Evolutionary conservation across 1,284 basidiomycete genomes (phyloP), one percentile per base, ranked within the genome.

Genomic region (Trametes sp.): DNA sequence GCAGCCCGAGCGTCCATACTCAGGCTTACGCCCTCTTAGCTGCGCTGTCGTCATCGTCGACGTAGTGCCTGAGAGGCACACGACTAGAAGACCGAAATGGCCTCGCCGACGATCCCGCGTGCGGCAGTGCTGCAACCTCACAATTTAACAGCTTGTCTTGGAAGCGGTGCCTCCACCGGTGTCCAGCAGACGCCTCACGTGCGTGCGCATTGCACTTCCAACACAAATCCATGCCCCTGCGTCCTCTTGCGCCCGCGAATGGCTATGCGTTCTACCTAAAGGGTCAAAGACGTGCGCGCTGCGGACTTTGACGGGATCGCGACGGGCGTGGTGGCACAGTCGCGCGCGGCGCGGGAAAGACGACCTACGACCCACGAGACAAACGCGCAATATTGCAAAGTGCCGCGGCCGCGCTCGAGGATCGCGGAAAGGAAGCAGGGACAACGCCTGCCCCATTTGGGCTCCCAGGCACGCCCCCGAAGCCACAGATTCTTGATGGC

Each of bases 41-140:
- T n/a, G 4, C 48, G 11, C 29, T n/a, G 48, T 49, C 28, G 48
- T 49, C 48, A 49, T 49, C 46, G 28, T 19, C 26, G 26, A 29
- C 46, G 16, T 16, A 29, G 1, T 16, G 13, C 28, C 46, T 29
- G 46, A 46, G 28, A 49, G 48, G 28, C 46, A 9, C 29, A 49
- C 29, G 28, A n/a, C 45, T 49, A 49, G 48, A 29, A 49, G 48
- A 31, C 48, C 48, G 48, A 49, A 28, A 33, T 49, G 48, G 28
- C 48, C 48, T 49, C 19, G 9, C 48, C 48, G 48, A n/a, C 24
- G 8, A 49, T 49, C 24, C 48, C 48, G 48, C 24, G 29, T 28
- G 48, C 48, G 48, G 48, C 48, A 29, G 48, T 49, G 48, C 29
- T 29, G 29, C 28, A 31, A 16, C 7, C 29, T 14, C 29, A 10